phyloP scores from a whole-genome alignment of 129 eudicot genomes.

The Pittosporum tobira region DNA sequence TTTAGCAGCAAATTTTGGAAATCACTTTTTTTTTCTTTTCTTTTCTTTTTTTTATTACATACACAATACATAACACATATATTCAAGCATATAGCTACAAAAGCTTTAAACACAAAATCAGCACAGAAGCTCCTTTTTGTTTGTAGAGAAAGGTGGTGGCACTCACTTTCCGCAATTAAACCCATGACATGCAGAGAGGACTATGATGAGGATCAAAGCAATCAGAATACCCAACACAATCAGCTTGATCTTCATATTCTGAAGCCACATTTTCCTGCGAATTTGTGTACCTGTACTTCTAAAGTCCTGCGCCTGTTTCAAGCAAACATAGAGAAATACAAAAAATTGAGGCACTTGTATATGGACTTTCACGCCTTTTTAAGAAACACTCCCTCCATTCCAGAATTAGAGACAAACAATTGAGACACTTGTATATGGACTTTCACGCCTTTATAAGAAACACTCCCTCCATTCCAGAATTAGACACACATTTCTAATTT shows the following conservation, averaged over 20 bases:
- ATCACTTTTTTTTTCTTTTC: slow-evolving; percentile 6
- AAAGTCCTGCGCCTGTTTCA: slow-evolving; percentile 48
- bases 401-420: too few relatives aligned
- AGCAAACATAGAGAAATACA: not conserved
- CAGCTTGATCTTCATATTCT: slow-evolving; percentile 50
- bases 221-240: slow-evolving; percentile 35
- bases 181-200: slow-evolving; percentile 35
- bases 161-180: slow-evolving; percentile 25
- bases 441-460: too few relatives aligned
- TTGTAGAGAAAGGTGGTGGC: not conserved
- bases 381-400: too few relatives aligned
- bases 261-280: slow-evolving; percentile 50
- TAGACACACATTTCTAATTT: too few relatives aligned
- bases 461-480: too few relatives aligned
- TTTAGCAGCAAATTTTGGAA: slow-evolving; percentile 3
- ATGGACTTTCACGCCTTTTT: too few relatives aligned
- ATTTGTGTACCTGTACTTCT: slow-evolving; percentile 38
- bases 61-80: slow-evolving; percentile 3
- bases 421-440: not conserved
- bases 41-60: slow-evolving; percentile 3
- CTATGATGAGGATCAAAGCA: slow-evolving; percentile 41
- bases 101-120: slow-evolving; percentile 2
- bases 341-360: not conserved
- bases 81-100: not conserved
- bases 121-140: not conserved